Base-by-base conservation (phyloP, 2,329 filamentous ascomycete species). In the Phialophora tarda region DNA sequence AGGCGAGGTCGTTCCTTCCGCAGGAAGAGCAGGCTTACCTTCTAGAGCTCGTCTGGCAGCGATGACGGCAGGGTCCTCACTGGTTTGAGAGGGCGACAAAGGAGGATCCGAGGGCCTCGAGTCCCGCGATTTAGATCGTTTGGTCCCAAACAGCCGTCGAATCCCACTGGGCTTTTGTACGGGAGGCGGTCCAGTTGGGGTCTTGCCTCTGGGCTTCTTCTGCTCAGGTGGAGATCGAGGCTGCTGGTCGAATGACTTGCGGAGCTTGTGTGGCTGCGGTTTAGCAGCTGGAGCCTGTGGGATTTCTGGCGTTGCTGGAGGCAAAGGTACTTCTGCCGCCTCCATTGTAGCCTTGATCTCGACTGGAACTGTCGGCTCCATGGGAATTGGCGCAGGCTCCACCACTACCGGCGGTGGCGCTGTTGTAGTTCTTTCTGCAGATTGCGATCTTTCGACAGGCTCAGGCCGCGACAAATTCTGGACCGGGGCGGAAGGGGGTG, bases 311-410 rank as follows among this genome's bases (percentile, higher is more conserved):
- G 63, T 66, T 66, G 63, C 65, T 58, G 70, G 71, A 14, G 74
- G 75, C 41, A 77, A 68, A 44, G 79, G 76, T 41, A 78, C 72
- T 61, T 74, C 75, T n/a, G 75, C 77, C 23, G 76, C 75, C 12
- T 76, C 74, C 59, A 73, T 69, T 58, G 75, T 75, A 4, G 73
- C 64, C 11, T 69, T 58, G 11, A 55, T 57, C 17, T 71, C 59
- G 4, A 62, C 60, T 24, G 70, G 71, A 24, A 67, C 74, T 62
- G 72, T 69, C 48, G 78, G 76, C 56, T 77, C 74, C 55, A 75
- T 73, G 11, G 75, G 67, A 10, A 66, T 62, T 6, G 63, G 59
- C n/a, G 65, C 63, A 30, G 66, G 57, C 44, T 71, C 64, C 24
- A 67, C 56, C 34, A 64, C 59, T 7, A 62, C 30, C 7, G 47